Evolutionary conservation across 495 filamentous ascomycete species (phyloP).

Genomic region (Aspergillus panamensis): DNA sequence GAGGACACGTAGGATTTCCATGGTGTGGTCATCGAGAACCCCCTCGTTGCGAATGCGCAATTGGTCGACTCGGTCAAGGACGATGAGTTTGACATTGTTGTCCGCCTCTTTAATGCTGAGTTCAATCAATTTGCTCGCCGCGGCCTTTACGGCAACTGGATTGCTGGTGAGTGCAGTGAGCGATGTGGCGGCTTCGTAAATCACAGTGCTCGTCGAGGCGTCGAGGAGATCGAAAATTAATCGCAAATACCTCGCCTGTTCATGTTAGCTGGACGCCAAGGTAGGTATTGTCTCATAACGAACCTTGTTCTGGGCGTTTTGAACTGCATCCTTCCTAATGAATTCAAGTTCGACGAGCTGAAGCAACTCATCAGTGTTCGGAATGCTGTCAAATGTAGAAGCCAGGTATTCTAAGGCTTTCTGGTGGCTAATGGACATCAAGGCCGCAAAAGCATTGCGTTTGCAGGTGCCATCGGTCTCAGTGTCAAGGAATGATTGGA

Average conservation of each 20-base stretch:
- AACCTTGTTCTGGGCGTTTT: conserved; percentile 92
- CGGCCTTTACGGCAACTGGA: conserved; percentile 96
- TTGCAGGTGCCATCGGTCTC: conserved; percentile 97
- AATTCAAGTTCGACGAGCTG: conserved; percentile 95
- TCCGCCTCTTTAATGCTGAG: conserved; percentile 95
- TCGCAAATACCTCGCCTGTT: conserved; percentile 79
- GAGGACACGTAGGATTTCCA: conserved; percentile 97
- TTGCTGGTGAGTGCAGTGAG: conserved; percentile 92
- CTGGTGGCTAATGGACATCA: conserved; percentile 87
- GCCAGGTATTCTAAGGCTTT: conserved; percentile 87
- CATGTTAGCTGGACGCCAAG: conserved; percentile 25
- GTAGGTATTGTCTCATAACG: conserved; percentile 12
- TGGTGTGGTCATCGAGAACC: conserved; percentile 90
- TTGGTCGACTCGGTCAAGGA: conserved; percentile 90
- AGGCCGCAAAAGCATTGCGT: conserved; percentile 92
- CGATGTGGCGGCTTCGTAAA: conserved; percentile 98
- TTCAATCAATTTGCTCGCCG: conserved; percentile 93
- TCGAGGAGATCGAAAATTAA: conserved; percentile 97
- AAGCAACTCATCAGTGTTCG: conserved; percentile 89
- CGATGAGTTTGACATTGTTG: conserved; percentile 98
- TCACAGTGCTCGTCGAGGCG: conserved; percentile 86
- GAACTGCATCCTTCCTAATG: conserved; percentile 93
- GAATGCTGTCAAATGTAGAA: conserved; percentile 88
- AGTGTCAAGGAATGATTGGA: conserved; percentile 82
- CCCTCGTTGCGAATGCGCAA: conserved; percentile 89